Base-by-base conservation (phyloP, 805 yeast genomes). In the Metahyphopichia silvanorum region DNA sequence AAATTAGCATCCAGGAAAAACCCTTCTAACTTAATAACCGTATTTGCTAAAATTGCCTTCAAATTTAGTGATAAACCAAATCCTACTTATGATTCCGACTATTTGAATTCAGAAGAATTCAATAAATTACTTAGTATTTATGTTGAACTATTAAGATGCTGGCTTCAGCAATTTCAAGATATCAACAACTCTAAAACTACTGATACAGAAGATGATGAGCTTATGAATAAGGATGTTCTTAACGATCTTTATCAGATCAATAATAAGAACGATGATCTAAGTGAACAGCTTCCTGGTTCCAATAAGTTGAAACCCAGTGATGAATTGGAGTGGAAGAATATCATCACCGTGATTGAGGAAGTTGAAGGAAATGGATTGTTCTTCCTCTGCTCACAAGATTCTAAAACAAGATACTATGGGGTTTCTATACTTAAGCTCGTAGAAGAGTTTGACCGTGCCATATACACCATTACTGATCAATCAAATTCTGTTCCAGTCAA, bases 321-420 rank as follows among this genome's bases (percentile, higher is more conserved):
- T 40, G 85, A 79, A 36, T 55, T 85, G 22, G 91, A 85, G 49
- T 69, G 86, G 73, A 86, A 85, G 44, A 79, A 78, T 29, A 78
- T 87, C 12, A 79, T 86, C 40, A 83, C 96, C 0, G 82, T 85
- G 1, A 81, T 93, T 29, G 98, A 93, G 56, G 97, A 91, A 40
- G 86, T 91, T 7, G 98, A 93, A 57, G 97, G 98, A 1, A 86
- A 89, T 51, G 99, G 96, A 0, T 60, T 93, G 19, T 93, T 86
- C 49, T 91, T 94, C 50, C 63, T 93, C 15, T 86, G 96, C 47
- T 86, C 96, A 1, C 94, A 88, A 44, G 96, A 88, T 51, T 71
- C 82, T 26, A 68, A 74, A 16, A 74, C 86, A 9, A 68, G 99
- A 33, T 79, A 77, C 38, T 60, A 80, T 29, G 98, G 95, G 1